Conservation (phyloP, 768 basidiomycete genomes). For the Hygrophoropsis aurantiaca region DNA sequence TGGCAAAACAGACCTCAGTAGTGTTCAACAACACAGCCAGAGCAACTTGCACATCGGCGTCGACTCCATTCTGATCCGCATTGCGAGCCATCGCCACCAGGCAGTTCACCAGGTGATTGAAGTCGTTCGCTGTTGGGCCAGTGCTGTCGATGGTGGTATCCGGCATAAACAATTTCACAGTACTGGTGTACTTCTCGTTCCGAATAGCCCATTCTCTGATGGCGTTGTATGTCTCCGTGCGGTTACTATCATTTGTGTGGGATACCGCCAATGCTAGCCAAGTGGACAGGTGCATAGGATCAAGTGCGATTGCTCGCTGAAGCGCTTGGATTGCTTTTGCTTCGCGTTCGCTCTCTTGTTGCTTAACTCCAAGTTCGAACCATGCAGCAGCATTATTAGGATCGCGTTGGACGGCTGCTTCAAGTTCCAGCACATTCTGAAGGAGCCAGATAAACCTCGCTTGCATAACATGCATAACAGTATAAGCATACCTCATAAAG, state of each 20-base stretch:
- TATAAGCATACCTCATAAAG: conserved; percentile 41
- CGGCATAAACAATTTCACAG: conserved; percentile 40
- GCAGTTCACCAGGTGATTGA: conserved; percentile 63
- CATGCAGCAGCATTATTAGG: conserved; percentile 72
- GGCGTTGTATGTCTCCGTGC: conserved; percentile 72
- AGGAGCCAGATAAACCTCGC: conserved; percentile 8
- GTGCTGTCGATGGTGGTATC: conserved; percentile 27
- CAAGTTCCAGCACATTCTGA: conserved; percentile 84
- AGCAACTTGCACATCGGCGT: conserved; percentile 94
- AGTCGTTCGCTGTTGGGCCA: conserved; percentile 31
- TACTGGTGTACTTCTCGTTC: conserved; percentile 54
- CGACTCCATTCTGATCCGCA: conserved; percentile 56
- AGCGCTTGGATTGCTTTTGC: conserved; percentile 86
- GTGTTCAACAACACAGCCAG: conserved; percentile 91
- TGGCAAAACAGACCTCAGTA: conserved; percentile 62
- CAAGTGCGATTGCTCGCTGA: conserved; percentile 74
- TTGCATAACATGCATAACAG: not conserved
- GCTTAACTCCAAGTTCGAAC: conserved; percentile 93
- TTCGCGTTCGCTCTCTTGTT: conserved; percentile 98
- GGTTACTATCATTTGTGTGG: conserved; percentile 85
- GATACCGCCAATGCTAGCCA: conserved; percentile 93
- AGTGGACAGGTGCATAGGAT: conserved; percentile 70
- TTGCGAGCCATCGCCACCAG: conserved; percentile 79
- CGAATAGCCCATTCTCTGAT: conserved; percentile 80
- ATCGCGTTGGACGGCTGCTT: conserved; percentile 84